phyloP scores from a whole-genome alignment of 495 filamentous ascomycete species.

The Penicillium waksmanii region DNA sequence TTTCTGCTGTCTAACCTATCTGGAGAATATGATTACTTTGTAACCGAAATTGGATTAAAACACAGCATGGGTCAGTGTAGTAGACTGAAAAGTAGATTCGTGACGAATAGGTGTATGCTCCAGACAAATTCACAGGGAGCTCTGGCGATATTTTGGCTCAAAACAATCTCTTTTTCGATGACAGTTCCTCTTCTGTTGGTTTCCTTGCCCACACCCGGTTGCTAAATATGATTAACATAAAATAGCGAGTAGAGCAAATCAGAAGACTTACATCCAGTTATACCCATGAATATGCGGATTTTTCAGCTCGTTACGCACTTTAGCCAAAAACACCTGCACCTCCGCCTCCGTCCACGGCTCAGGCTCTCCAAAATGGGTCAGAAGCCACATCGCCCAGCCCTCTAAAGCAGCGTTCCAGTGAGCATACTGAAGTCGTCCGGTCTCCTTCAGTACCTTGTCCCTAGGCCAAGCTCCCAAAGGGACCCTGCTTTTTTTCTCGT shows the following conservation, averaged over 20 bases:
- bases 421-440: background rate
- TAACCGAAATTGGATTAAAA: background rate
- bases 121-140: background rate
- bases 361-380: background rate
- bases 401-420: slow-evolving; percentile 2
- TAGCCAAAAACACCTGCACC: background rate
- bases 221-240: background rate
- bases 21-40: background rate
- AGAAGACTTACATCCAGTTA: background rate
- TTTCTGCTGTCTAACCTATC: background rate
- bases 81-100: too few species aligned
- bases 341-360: background rate
- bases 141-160: background rate
- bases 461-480: background rate
- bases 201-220: slow-evolving; percentile 3
- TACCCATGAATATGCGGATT: background rate
- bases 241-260: background rate
- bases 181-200: background rate
- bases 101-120: too few species aligned
- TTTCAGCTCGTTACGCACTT: background rate
- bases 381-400: slow-evolving; percentile 6
- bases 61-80: background rate
- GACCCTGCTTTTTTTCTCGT: slow-evolving; percentile 1
- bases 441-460: slow-evolving; percentile 1
- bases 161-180: background rate